Percentiles rank a stretch among this genome's conserved stretches.
Conservation (phyloP, 2,329 filamentous ascomycete species). For the Tolypocladium ophioglossoides region DNA sequence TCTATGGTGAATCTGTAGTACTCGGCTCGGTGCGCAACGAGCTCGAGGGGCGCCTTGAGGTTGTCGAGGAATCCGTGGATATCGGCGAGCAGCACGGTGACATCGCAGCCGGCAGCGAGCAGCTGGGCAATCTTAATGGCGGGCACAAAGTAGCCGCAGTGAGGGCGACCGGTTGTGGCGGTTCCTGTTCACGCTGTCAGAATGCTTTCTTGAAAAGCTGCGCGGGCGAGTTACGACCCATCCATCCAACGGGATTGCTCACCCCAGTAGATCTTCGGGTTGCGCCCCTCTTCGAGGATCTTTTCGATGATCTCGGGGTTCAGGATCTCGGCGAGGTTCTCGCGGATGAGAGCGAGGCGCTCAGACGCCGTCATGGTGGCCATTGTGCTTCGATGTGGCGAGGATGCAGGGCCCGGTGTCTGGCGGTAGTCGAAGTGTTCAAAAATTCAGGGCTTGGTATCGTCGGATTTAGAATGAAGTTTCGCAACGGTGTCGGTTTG, state of each 20-base stretch:
- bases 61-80: slow-evolving; percentile 73
- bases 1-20: slow-evolving; percentile 78
- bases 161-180: slow-evolving; percentile 76
- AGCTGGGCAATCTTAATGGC: slow-evolving; percentile 86
- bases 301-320: slow-evolving; percentile 76
- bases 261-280: slow-evolving; percentile 79
- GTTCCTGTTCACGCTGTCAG: slow-evolving; percentile 39
- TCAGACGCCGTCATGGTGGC: slow-evolving; percentile 33
- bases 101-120: slow-evolving; percentile 71
- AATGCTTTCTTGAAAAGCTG: no score
- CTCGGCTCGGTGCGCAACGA: slow-evolving; percentile 69
- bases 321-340: slow-evolving; percentile 72
- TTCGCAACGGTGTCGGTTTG: not conserved
- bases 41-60: slow-evolving; percentile 77
- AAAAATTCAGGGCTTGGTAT: not conserved
- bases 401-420: not conserved
- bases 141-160: slow-evolving; percentile 82
- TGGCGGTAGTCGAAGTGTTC: not conserved
- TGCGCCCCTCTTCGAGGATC: slow-evolving; percentile 58
- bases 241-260: slow-evolving; percentile 7
- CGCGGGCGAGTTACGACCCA: not conserved
- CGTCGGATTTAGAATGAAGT: not conserved
- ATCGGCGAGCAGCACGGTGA: slow-evolving; percentile 67
- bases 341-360: slow-evolving; percentile 64
- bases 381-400: slow-evolving; percentile 7